Base-by-base conservation (phyloP, 192 early-diverging fungal genomes). In the Coemansia erecta region DNA sequence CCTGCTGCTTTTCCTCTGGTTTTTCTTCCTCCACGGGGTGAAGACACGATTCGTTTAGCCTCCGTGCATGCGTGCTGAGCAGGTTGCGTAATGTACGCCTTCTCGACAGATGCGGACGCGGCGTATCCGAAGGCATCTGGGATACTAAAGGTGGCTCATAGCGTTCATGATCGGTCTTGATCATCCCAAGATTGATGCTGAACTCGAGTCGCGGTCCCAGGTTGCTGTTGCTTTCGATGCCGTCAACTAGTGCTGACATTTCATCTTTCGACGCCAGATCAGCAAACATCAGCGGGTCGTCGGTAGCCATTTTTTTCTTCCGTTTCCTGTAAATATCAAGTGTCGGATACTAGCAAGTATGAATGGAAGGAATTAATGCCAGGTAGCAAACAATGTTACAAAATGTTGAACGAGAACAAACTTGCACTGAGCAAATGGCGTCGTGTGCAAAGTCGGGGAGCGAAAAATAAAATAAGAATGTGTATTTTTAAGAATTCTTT, bases 171-270 rank as follows among this genome's bases (percentile, higher is more conserved):
- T 44, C 42, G 3, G 42, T 2, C 17, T 14, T 61, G 49, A 66
- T 57, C 59, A 56, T 68, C 9, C 48, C 59, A 0, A 68, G 46
- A 26, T 60, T 61, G 33, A 68, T 31, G 40, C 66, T 68, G 42
- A 68, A 60, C 53, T 68, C 65, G 14, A 68, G 53, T 7, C 53
- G 58, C 17, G 39, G 31, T 18, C 47, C 44, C 9, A 68, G 42
- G 19, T 22, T 43, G 8, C 31, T 22, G 31, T 49, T 37, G 42
- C 50, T 26, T 21, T 26, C 23, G 21, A 31, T 31, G 28, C 28
- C 28, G 28, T 31, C 7, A 7, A 31, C 28, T 31, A 31, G 28
- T 31, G 28, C 28, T 31, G 28, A 31, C 28, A 31, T 31, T 31
- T 31, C 28, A 7, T 31, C 28, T 31, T 31, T 31, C 4, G 28